phyloP scores from a whole-genome alignment of 2,329 filamentous ascomycete species.

The Colletotrichum sp. region DNA sequence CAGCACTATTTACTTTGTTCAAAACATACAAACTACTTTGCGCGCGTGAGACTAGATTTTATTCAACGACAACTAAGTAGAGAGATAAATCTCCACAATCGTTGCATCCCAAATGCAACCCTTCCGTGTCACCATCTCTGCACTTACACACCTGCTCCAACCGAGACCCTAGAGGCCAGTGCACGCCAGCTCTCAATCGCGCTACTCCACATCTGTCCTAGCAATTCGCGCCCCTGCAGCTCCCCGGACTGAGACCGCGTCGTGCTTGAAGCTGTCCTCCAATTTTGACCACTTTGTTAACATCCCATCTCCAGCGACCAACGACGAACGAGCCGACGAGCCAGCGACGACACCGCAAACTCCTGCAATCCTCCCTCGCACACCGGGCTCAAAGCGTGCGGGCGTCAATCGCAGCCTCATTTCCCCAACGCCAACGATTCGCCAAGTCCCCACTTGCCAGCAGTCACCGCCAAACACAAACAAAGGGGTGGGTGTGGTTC shows the following conservation, averaged over 20 bases:
- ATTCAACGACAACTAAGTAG: not conserved
- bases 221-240: conserved; percentile 24
- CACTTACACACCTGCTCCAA: not conserved
- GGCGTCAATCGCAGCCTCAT: not conserved
- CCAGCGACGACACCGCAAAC: not conserved
- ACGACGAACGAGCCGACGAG: conserved; percentile 6
- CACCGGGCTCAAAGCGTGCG: not conserved
- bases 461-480: conserved; percentile 19
- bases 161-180: conserved; percentile 11
- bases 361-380: not conserved
- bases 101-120: not conserved
- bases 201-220: conserved; percentile 18
- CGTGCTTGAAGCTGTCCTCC: conserved; percentile 23
- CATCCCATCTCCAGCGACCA: not conserved
- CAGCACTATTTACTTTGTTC: conserved; percentile 18
- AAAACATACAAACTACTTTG: not conserved
- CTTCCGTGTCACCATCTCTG: not conserved
- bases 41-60: not conserved
- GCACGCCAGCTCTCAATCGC: conserved; percentile 1
- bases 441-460: not conserved
- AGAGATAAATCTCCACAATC: not conserved
- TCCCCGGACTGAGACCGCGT: conserved; percentile 22
- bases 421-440: not conserved
- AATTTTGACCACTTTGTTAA: conserved; percentile 15
- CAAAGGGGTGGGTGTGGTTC: conserved; percentile 6